Evolutionary conservation across 495 filamentous ascomycete species (phyloP), one percentile per base, ranked within the genome.

Genomic region (Hyphodiscus hymeniophilus): DNA sequence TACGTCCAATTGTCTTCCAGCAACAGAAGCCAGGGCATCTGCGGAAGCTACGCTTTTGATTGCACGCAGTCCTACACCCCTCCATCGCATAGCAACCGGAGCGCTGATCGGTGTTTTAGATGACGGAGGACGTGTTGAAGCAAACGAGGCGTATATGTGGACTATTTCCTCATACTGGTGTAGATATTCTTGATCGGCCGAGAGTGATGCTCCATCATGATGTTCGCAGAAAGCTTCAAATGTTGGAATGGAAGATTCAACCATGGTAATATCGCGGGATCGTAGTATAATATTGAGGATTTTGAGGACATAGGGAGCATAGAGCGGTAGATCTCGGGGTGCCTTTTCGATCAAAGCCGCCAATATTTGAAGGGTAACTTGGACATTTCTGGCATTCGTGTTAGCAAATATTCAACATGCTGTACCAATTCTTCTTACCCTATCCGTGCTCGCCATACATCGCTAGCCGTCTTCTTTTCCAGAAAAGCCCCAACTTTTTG

Each of bases 401-500:
- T 51, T 15, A 48, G 34, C 33, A 47, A 11, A n/a, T 34, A 11
- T 38, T 20, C 13, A 32, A 22, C 22, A 26, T 38, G 28, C 30
- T 16, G 23, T 3, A 28, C 10, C 17, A 15, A 39, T 41, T 15
- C 42, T 45, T 72, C 82, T 61, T 74, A 91, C 87, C 87, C 87
- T 59, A 87, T 80, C 54, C 83, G 79, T 50, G 76, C 75, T 54
- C 82, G 80, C 69, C 80, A 88, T 47, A 95, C 88, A 72, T 96
- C 90, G 54, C 78, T 82, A 33, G 83, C 83, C 44, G 88, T 88
- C 67, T 86, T 84, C 71, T 87, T 91, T 66, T 94, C 89, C 57
- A 96, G 69, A 60, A 94, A 96, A 58, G 78, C 78, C 61, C 87
- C 87, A 40, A 96, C 87, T 63, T 96, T 96, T 60, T 89, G 87